Evolutionary conservation across 305 asterid genomes (phyloP), one percentile per base, ranked within the genome.

Genomic region (Rubia balearica): DNA sequence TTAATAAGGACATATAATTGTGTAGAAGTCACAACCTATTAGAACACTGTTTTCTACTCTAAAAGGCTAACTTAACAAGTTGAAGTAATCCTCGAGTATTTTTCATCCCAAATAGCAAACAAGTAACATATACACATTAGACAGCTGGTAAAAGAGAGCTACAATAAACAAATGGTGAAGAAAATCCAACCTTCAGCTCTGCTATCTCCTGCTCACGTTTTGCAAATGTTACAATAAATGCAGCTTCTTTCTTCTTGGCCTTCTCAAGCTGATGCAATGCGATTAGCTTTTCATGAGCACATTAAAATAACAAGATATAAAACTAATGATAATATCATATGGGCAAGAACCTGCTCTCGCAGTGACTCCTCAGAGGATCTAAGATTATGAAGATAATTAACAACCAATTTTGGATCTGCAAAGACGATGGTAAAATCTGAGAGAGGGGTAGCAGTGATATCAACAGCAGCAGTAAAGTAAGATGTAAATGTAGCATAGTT

Each of bases 171-270:
- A 66, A 49, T 41, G 21, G 17, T n/a, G 6, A 6, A 70, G 51
- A 70, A 65, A 72, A 65, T 67, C 70, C 66, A 67, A 88, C 98
- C 98, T 92, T 92, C 84, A 93, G 80, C 75, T 93, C 98, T 79
- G 98, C 95, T 81, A 93, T 93, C 88, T 93, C 98, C 82, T 89
- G 98, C 83, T 93, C 98, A 72, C 98, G 88, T 77, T 93, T 93
- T 17, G 97, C 97, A 86, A 93, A 90, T 67, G 97, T 90, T 75
- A 93, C 93, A 71, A 93, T 90, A 81, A 93, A 90, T 65, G 97
- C 98, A 70, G 96, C 97, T 84, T 93, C 98, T 78, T 91, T 93
- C 80, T 89, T 90, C 89, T 89, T 93, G 59, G 96, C 95, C 77
- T 88, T 91, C 74, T 90, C 98, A 74, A 93, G 87, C 98, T 93